These are phyloP conservation scores for Myrica gale DNA, from an alignment of 306 rosid species.

Conservation along the genomic window DNA sequence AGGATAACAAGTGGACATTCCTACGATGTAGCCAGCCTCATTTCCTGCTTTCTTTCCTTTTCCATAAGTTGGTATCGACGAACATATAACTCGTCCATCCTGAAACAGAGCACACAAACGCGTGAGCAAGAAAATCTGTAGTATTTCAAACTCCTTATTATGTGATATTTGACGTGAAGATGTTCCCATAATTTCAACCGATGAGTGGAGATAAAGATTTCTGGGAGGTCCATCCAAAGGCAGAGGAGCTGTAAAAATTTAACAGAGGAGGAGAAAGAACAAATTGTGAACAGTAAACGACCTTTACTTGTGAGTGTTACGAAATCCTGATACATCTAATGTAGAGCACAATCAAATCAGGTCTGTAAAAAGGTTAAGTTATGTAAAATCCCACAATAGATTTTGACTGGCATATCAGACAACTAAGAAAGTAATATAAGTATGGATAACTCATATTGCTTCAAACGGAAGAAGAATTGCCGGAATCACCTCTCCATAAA, in stretches of 20 bases:
- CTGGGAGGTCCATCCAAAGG: not conserved
- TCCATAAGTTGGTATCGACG: slow-evolving; percentile 72
- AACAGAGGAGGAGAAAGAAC: not conserved
- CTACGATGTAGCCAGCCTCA: slow-evolving; percentile 65
- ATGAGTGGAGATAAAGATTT: not conserved
- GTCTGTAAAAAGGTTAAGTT: not conserved
- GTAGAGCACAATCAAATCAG: not conserved
- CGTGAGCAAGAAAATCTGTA: slow-evolving; percentile 9
- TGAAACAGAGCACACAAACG: slow-evolving; percentile 21
- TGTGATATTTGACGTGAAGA: not conserved
- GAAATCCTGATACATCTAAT: not conserved
- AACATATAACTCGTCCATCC: slow-evolving; percentile 74
- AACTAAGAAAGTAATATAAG: not conserved
- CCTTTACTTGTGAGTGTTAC: not conserved
- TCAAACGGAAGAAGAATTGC: not conserved
- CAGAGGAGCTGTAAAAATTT: not conserved
- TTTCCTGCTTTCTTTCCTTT: slow-evolving; percentile 63
- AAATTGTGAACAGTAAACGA: not conserved
- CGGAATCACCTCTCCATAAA: slow-evolving; percentile 62
- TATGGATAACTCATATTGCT: not conserved
- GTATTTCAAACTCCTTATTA: not conserved
- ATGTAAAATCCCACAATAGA: not conserved
- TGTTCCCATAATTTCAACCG: not conserved
- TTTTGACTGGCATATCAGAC: not conserved
- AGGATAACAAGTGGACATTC: slow-evolving; percentile 85